These are phyloP conservation scores for Mollisiaceae sp. DNA, from an alignment of 2,329 filamentous ascomycete genomes.

Conservation along the genomic window DNA sequence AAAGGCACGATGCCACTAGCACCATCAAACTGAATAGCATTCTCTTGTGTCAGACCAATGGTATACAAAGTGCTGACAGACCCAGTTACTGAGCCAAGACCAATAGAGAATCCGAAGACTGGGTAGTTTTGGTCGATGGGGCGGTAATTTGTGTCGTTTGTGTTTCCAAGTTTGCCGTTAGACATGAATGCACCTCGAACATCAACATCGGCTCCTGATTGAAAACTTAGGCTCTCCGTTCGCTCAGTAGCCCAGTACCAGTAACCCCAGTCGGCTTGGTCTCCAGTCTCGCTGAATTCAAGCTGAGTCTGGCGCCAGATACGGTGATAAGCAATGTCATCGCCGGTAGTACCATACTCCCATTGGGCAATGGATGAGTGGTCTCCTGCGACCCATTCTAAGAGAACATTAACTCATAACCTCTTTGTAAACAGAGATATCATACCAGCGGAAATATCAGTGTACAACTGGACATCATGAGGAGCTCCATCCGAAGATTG, in stretches of 20 bases:
- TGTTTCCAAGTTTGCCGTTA: conserved; percentile 66
- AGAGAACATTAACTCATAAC: conserved; percentile 9
- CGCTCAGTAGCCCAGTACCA: conserved; percentile 75
- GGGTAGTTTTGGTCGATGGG: conserved; percentile 74
- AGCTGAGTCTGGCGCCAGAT: conserved; percentile 65
- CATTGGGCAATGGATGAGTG: conserved; percentile 61
- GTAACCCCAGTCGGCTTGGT: conserved; percentile 82
- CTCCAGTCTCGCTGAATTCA: conserved; percentile 68
- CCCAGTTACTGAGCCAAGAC: conserved; percentile 49
- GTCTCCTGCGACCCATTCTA: conserved; percentile 76
- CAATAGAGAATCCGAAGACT: conserved; percentile 77
- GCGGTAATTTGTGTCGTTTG: conserved; percentile 68
- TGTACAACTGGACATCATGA: conserved; percentile 73
- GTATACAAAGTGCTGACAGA: conserved; percentile 67
- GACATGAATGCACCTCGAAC: conserved; percentile 71
- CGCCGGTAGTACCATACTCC: conserved; percentile 56
- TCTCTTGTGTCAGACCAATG: conserved; percentile 76
- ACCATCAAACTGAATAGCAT: conserved; percentile 77
- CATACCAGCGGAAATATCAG: conserved; percentile 73
- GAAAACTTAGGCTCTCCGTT: conserved; percentile 62
- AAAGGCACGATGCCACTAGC: conserved; percentile 67
- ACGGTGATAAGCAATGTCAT: conserved; percentile 66
- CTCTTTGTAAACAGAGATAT: conserved; percentile 13
- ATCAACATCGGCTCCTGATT: conserved; percentile 69
- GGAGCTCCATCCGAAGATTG: conserved; percentile 63